Evolutionary conservation across 495 filamentous ascomycete genomes (phyloP).

Genomic region (Parachaetomium inaequale): DNA sequence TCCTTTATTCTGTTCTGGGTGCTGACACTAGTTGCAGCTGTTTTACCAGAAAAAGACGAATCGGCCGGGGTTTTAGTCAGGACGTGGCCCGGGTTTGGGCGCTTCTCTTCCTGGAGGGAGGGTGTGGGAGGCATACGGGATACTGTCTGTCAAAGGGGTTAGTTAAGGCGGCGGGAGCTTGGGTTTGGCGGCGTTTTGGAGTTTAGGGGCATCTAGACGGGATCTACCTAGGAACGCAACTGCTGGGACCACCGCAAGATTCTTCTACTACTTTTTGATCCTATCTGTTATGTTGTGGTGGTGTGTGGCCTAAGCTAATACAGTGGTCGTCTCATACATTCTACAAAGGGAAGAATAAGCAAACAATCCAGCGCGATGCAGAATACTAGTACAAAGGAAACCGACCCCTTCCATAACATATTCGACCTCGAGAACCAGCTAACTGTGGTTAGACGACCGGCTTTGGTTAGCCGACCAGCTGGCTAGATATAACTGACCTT

Average conservation of each 20-base stretch:
- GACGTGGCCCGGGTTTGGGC: conserved; percentile 43
- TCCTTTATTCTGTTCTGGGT: conserved; percentile 2
- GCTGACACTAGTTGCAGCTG: conserved; percentile 37
- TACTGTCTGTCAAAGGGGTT: neutral
- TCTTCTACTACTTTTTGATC: neutral
- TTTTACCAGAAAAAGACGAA: conserved; percentile 56
- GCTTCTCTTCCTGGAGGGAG: neutral
- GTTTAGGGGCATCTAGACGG: neutral
- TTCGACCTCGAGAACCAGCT: neutral
- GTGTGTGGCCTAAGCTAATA: neutral
- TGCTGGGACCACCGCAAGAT: neutral
- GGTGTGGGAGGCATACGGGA: neutral
- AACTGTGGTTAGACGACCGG: too few relatives aligned
- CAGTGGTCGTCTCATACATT: conserved; percentile 8
- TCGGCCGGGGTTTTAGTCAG: conserved; percentile 43
- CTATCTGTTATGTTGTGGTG: neutral
- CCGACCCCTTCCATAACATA: neutral
- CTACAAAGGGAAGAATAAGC: conserved; percentile 11
- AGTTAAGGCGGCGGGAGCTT: neutral
- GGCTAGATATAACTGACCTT: conserved; percentile 86
- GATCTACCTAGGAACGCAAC: neutral
- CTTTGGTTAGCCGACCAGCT: too few relatives aligned
- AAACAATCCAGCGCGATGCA: conserved; percentile 7
- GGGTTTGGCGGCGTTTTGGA: conserved; percentile 5
- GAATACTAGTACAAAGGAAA: conserved; percentile 13